Evolutionary conservation across 352 stramenopile species (phyloP), one percentile per base, ranked within the genome.

Genomic region (Phytophthora hybrid): DNA sequence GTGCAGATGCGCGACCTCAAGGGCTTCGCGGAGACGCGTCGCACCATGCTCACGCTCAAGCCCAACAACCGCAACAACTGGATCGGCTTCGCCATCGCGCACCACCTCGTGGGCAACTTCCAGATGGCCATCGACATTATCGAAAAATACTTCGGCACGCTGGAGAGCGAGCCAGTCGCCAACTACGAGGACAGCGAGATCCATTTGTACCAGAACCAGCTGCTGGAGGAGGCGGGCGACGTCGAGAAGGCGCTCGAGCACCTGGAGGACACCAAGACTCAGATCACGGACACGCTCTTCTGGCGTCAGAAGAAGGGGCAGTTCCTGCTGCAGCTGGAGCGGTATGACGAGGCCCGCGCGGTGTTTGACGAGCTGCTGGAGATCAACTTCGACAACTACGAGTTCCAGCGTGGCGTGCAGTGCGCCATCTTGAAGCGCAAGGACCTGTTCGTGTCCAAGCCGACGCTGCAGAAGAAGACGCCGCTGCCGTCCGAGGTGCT

Each of bases 161-260:
- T 99, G 26, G 86, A 93, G 5, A 65, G 66, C n/a, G 76, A 72
- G 19, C 77, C 74, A n/a, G 71, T 67, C 10, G 59, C 80, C 32
- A 92, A 89, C 46, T 99, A 99, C 87, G 95, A 99, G 73, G 94
- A 98, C 73, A 98, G 92, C 70, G 97, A 99, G 80, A 95, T 99
- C 34, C 92, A 97, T 18, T 71, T 99, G 74, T 99, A 99, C 84
- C 91, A 97, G 79, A 98, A 99, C 77, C 79, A 91, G 67, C 86
- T 99, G 10, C 75, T 99, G 10, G 90, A 98, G 19, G 95, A 99
- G 58, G 87, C 84, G 1, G 94, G 95, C 16, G 82, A 98, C 61
- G 78, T 97, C 23, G 81, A 88, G 16, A 81, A 92, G 66, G 93
- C 95, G 44, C 71, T 98, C 16, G 65, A 81, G 29, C 94, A 98